Evolutionary conservation across 148 eudicot species (phyloP), one percentile per base, ranked within the genome.

Genomic region (Dysphania ambrosioides): DNA sequence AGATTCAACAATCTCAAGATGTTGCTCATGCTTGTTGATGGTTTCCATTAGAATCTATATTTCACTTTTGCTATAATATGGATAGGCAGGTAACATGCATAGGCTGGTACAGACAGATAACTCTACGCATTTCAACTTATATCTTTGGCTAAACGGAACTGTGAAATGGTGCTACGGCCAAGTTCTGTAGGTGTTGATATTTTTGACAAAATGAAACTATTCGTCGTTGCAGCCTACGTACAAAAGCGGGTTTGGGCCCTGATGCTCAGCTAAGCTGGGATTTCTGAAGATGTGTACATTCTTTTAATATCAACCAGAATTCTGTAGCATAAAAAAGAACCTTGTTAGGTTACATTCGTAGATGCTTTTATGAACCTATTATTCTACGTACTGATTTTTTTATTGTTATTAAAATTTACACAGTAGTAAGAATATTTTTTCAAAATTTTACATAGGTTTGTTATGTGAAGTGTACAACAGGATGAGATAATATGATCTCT

Each of bases 1-100:
- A 36, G 40, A 77, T 72, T 59, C 69, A 78, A 71, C 66, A 79
- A 76, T 18, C 86, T n/a, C 49, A 83, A 74, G 75, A 75, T 49
- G 76, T 86, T 49, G 82, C 91, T 56, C 69, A 86, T 78, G 86
- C 89, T 26, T 81, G 87, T 73, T 90, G 83, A 88, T 77, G 70
- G 16, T 66, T 13, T 72, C 24, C n/a, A 19, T 27, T 11, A 70
- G 26, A 47, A 38, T n/a, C 7, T 13, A 2, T 5, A 2, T 49
- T 16, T 6, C 65, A 75, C 27, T 29, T 31, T 59, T 30, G 55
- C 72, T 66, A 57, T 29, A 36, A 12, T 12, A 12, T 21, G 36
- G 66, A 55, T 42, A 71, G 2, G 18, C 56, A 66, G 65, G 71
- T 21, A 47, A 19, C 49, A 65, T 57, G 31, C 49, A 24, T 55